Base-by-base conservation (phyloP, 345 rosid genomes). In the Sisymbrium altissimum region DNA sequence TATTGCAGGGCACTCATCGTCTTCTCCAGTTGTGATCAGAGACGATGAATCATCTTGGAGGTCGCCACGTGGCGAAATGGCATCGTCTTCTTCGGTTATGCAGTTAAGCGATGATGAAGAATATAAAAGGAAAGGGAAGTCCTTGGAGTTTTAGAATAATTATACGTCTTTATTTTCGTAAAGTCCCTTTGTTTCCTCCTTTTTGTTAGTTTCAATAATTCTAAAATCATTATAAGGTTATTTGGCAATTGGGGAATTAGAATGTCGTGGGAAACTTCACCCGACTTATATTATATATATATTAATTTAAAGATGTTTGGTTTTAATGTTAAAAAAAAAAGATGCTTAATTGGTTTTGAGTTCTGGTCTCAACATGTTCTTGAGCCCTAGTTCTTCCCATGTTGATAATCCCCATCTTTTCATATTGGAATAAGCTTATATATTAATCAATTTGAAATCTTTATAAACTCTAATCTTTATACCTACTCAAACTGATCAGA, bases 51-150 rank as follows among this genome's bases (percentile, higher is more conserved):
- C 41, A 4, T 68, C 61, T 41, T 64, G 56, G 71, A 73, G 38
- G 41, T 50, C 58, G 44, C 57, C 81, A 64, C 80, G 44, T 72
- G 81, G 45, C 56, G 66, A 82, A 76, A 44, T 75, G 78, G 80
- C 85, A 62, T 66, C 77, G 10, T 66, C 80, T 68, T 40, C 67
- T 78, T 78, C 79, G 11, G 71, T 69, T 59, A 64, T 61, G 61
- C 72, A 64, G 58, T 30, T 78, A 25, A 53, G 59, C 3, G 69
- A 66, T 58, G 77, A 66, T 32, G 73, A 78, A 49, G 70, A 73
- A 2, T 61, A 61, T 44, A 55, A 50, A 57, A 78, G 73, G 81
- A 78, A 78, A 78, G 81, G 78, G 54, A 78, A 78, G 66, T 72
- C 70, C 21, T 33, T 40, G 8, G 69, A 79, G 77, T 40, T 58